Percentiles rank a stretch among this genome's conserved stretches.
Conservation (phyloP, 139 green algal genomes). For the Chlorella sp. region DNA sequence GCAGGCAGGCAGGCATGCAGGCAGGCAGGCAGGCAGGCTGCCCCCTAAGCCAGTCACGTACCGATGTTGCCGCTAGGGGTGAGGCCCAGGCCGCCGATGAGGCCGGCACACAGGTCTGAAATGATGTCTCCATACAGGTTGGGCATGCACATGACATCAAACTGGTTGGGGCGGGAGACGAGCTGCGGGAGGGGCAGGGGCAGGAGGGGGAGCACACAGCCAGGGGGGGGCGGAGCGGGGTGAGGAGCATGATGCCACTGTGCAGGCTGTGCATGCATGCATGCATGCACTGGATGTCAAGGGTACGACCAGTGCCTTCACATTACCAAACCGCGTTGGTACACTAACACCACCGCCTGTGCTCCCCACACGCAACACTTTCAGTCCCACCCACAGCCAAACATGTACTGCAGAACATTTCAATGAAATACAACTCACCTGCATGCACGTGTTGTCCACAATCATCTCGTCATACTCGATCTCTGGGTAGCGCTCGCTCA, state of each 20-base stretch:
- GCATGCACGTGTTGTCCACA: slow-evolving; percentile 98
- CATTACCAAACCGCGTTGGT: too few relatives aligned
- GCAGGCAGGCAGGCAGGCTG: background rate
- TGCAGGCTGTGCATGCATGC: background rate
- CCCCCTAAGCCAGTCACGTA: slow-evolving; percentile 9
- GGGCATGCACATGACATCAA: slow-evolving; percentile 97
- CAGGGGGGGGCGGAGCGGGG: background rate
- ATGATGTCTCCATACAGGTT: slow-evolving; percentile 99
- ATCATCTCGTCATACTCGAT: slow-evolving; percentile 97
- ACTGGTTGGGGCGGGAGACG: slow-evolving; percentile 82
- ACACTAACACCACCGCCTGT: too few relatives aligned
- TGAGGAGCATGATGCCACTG: background rate
- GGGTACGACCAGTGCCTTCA: too few relatives aligned
- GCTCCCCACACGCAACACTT: too few relatives aligned
- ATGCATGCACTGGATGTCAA: too few relatives aligned
- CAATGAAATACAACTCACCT: slow-evolving; percentile 55
- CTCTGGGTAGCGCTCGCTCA: slow-evolving; percentile 82
- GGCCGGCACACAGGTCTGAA: slow-evolving; percentile 92
- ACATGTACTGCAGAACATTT: too few relatives aligned
- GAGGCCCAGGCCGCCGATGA: slow-evolving; percentile 96
- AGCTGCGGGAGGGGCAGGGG: slow-evolving; percentile 49
- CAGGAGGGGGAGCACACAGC: background rate
- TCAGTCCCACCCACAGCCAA: too few relatives aligned
- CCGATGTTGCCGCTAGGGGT: slow-evolving; percentile 90
- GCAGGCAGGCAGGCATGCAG: too few relatives aligned